These are phyloP conservation scores for Gonapodya sp. DNA, from an alignment of 192 early-diverging fungal genomes.

Conservation along the genomic window DNA sequence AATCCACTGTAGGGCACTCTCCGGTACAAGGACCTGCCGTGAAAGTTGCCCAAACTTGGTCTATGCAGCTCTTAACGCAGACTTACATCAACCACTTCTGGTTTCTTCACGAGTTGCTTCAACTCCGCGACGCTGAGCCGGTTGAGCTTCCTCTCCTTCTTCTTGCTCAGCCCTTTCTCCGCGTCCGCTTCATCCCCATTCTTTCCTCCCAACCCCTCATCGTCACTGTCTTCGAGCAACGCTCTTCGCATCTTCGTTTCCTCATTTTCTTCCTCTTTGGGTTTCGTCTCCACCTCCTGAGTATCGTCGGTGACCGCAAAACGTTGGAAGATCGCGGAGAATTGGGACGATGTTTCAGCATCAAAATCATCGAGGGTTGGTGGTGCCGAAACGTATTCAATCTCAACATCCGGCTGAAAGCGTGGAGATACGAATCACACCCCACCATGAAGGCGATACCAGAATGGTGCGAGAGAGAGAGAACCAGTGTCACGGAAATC, in stretches of 20 bases:
- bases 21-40: too few relatives aligned
- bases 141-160: slow-evolving; percentile 38
- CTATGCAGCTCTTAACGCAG: too few relatives aligned
- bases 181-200: slow-evolving; percentile 24
- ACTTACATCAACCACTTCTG: slow-evolving; percentile 87
- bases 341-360: slow-evolving; percentile 25
- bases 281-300: slow-evolving; percentile 9
- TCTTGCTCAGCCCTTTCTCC: slow-evolving; percentile 26
- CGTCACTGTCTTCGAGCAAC: slow-evolving; percentile 17
- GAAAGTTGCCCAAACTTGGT: not conserved
- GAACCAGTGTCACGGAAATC: too few relatives aligned
- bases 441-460: not conserved
- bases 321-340: slow-evolving; percentile 29
- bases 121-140: slow-evolving; percentile 78
- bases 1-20: too few relatives aligned
- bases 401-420: slow-evolving; percentile 17
- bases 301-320: slow-evolving; percentile 21
- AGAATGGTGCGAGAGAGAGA: not conserved
- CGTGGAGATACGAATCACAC: not conserved
- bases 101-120: slow-evolving; percentile 81
- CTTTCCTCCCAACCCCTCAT: slow-evolving; percentile 13
- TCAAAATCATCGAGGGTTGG: slow-evolving; percentile 13
- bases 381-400: slow-evolving; percentile 34
- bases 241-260: not conserved
- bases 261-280: slow-evolving; percentile 10